These are phyloP conservation scores for Populus tremula DNA, from an alignment of 345 rosid genomes.

Conservation along the genomic window DNA sequence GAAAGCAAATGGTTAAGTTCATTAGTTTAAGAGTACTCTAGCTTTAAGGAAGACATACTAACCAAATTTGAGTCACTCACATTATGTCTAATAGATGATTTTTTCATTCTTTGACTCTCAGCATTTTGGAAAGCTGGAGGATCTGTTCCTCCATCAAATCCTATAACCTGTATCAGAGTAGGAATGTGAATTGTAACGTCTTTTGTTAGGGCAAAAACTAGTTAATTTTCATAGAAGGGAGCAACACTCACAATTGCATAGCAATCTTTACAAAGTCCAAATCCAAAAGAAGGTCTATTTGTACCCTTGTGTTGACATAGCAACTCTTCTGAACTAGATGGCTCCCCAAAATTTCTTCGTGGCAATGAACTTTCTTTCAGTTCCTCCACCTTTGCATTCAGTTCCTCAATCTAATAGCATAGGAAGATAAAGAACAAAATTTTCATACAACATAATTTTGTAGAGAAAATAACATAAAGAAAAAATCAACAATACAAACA, in stretches of 20 bases:
- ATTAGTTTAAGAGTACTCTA: neutral
- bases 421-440: slow-evolving; percentile 7
- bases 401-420: slow-evolving; percentile 62
- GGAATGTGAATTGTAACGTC: slow-evolving; percentile 10
- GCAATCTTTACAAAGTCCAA: slow-evolving; percentile 74
- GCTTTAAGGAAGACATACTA: slow-evolving; percentile 9
- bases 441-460: neutral
- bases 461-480: neutral
- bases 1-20: neutral
- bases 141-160: slow-evolving; percentile 82
- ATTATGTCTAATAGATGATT: slow-evolving; percentile 39
- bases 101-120: slow-evolving; percentile 60
- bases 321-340: slow-evolving; percentile 35
- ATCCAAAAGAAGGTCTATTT: slow-evolving; percentile 37
- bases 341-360: slow-evolving; percentile 27
- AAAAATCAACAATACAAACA: neutral
- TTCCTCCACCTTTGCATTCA: slow-evolving; percentile 56
- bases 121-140: slow-evolving; percentile 92
- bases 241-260: slow-evolving; percentile 51
- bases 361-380: slow-evolving; percentile 30
- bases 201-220: neutral
- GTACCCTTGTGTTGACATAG: slow-evolving; percentile 64
- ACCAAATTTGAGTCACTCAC: slow-evolving; percentile 31
- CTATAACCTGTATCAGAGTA: slow-evolving; percentile 54
- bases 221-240: neutral